Evolutionary conservation across 192 early-diverging fungal genomes (phyloP).

Genomic region (Geranomyces michiganensis): DNA sequence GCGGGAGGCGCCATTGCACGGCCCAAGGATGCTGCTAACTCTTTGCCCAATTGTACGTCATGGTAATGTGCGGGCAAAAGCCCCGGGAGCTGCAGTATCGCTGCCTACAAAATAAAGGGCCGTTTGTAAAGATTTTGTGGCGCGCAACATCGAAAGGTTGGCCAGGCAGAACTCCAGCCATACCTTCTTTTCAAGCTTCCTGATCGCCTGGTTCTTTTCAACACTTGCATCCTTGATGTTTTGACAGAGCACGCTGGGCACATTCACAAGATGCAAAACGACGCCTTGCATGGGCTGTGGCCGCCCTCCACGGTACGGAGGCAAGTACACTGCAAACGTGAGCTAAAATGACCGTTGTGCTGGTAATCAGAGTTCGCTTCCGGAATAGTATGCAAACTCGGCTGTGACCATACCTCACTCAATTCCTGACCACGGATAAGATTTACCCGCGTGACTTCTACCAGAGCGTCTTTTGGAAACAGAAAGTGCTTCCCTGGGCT

Average conservation of each 20-base stretch:
- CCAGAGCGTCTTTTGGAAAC: slow-evolving; percentile 23
- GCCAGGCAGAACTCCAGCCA: neutral
- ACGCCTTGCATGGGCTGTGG: slow-evolving; percentile 26
- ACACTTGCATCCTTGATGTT: slow-evolving; percentile 8
- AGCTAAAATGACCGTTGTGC: neutral
- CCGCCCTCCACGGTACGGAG: slow-evolving; percentile 25
- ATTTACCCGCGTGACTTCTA: neutral
- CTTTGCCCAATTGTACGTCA: slow-evolving; percentile 12
- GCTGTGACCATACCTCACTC: neutral
- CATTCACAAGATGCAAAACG: neutral
- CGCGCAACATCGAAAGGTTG: neutral
- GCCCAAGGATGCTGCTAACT: slow-evolving; percentile 1
- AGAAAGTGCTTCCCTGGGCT: slow-evolving; percentile 18
- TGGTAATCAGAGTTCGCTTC: neutral
- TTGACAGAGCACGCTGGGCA: neutral
- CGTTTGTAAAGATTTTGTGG: too few species aligned
- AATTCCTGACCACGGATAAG: neutral
- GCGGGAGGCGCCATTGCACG: slow-evolving; percentile 1
- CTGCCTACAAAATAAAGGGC: neutral
- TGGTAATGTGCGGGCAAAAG: slow-evolving; percentile 14
- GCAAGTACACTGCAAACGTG: slow-evolving; percentile 15
- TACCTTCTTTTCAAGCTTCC: slow-evolving; percentile 21
- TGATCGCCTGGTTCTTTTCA: slow-evolving; percentile 6
- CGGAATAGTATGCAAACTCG: too few species aligned
- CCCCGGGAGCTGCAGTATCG: slow-evolving; percentile 8